Evolutionary conservation across 2,329 filamentous ascomycete genomes (phyloP).

Genomic region (Aspergillus alliaceus): DNA sequence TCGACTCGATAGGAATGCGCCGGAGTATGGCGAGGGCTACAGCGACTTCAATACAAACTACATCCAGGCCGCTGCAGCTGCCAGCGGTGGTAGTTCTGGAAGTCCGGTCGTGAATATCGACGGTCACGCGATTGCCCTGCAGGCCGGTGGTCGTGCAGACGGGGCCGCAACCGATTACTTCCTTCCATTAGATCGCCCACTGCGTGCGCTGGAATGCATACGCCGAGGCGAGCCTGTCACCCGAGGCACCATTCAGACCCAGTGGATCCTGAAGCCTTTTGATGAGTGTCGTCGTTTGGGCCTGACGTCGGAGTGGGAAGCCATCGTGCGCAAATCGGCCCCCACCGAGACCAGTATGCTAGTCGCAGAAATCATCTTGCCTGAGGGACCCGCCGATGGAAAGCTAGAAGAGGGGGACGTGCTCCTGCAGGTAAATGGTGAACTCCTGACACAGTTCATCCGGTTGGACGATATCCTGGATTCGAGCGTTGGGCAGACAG

Average conservation of each 20-base stretch:
- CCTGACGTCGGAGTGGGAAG: conserved; percentile 81
- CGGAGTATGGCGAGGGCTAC: conserved; percentile 96
- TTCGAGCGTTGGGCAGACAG: conserved; percentile 74
- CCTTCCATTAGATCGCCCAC: conserved; percentile 84
- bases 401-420: conserved; percentile 95
- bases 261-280: conserved; percentile 95
- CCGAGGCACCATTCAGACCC: conserved; percentile 96
- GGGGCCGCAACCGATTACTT: conserved; percentile 98
- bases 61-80: conserved; percentile 95
- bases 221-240: conserved; percentile 72
- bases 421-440: conserved; percentile 86
- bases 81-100: conserved; percentile 95
- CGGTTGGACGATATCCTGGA: conserved; percentile 89
- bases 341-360: conserved; percentile 96
- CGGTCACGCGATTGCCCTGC: conserved; percentile 85
- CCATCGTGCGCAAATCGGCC: conserved; percentile 75
- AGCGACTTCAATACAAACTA: conserved; percentile 97
- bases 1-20: conserved; percentile 91
- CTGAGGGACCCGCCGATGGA: conserved; percentile 79
- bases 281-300: conserved; percentile 93
- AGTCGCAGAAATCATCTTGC: conserved; percentile 91
- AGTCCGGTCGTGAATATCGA: conserved; percentile 97
- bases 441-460: conserved; percentile 90
- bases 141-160: conserved; percentile 90
- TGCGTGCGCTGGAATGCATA: conserved; percentile 83